Base-by-base conservation (phyloP, 2,329 filamentous ascomycete genomes). In the Triangularia verruculosa region DNA sequence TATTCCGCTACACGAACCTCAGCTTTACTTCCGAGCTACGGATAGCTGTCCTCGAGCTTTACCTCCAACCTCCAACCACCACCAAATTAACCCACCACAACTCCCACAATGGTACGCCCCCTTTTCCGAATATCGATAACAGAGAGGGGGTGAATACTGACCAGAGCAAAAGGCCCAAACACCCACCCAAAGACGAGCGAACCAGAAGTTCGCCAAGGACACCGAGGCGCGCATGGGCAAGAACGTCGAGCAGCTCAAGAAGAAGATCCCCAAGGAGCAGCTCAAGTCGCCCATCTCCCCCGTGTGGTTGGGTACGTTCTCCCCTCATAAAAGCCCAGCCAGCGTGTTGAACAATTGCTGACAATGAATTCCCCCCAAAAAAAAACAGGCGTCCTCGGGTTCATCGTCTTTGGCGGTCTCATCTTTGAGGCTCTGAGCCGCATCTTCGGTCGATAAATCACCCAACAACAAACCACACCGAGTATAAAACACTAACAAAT, bases 171-270 rank as follows among this genome's bases (percentile, higher is more conserved):
- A 93, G 90, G 90, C 88, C 71, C 91, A 94, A 88, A 95, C 91
- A 70, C 91, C 89, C 70, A 86, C 92, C 77, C 92, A 95, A 82
- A 89, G 91, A 76, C 87, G 87, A 73, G 88, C 89, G 67, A 95
- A 95, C 80, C 86, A 86, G 73, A 89, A 90, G 78, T 96, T 92
- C 78, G 88, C 84, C 70, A 89, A 89, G 75, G 83, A 85, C 61
- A 88, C 94, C 75, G 87, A 90, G 74, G 80, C 82, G 65, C 90
- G 88, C 74, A 89, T 90, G 76, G 91, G 91, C 78, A 92, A 91
- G 80, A 83, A 87, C n/a, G 83, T 86, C 63, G 79, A 79, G 24
- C 83, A 87, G 67, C 75, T 88, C 70, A 88, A 88, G 82, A 86
- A 86, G 79, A 78, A 79, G 51, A 13, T 54, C 66, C 72, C 70